These are phyloP conservation scores for Globisporangium uncinulatum DNA, from an alignment of 352 stramenopile species.

Conservation along the genomic window DNA sequence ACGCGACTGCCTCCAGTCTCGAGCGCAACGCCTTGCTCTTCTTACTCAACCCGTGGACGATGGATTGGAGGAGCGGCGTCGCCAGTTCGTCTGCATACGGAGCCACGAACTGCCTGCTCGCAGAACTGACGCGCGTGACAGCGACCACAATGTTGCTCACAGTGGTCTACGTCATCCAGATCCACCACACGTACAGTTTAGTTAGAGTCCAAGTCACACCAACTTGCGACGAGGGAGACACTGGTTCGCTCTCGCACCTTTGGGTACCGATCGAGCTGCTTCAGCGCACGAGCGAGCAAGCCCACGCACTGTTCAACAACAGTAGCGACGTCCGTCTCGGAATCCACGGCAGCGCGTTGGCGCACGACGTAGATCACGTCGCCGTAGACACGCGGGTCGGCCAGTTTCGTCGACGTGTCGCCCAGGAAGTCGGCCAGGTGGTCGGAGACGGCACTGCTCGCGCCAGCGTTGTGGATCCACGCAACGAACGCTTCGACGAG, in stretches of 20 bases:
- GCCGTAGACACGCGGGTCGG: conserved; percentile 64
- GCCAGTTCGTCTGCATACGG: conserved; percentile 43
- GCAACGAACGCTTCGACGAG: conserved; percentile 61
- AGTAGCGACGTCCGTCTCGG: conserved; percentile 20
- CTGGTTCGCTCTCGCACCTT: conserved; percentile 30
- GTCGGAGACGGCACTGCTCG: conserved; percentile 20
- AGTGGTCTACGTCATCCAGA: conserved; percentile 15
- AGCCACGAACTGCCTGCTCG: conserved; percentile 30
- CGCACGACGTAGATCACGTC: conserved; percentile 42
- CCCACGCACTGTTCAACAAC: conserved; percentile 20
- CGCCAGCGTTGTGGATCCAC: conserved; percentile 54
- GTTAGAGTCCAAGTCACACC: neutral
- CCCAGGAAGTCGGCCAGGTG: conserved; percentile 40
- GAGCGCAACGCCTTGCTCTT: conserved; percentile 41
- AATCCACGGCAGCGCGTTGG: conserved; percentile 11
- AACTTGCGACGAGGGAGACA: too few species aligned
- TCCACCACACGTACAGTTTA: neutral
- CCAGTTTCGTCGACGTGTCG: conserved; percentile 57
- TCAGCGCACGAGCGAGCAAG: conserved; percentile 39
- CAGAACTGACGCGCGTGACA: conserved; percentile 41
- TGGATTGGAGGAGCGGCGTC: conserved; percentile 30
- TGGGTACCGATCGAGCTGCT: conserved; percentile 66
- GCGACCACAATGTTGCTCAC: conserved; percentile 47
- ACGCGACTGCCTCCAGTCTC: conserved; percentile 41
- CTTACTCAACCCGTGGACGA: conserved; percentile 45